These are phyloP conservation scores for Cryomyces antarcticus DNA, from an alignment of 495 filamentous ascomycete species.

Conservation along the genomic window DNA sequence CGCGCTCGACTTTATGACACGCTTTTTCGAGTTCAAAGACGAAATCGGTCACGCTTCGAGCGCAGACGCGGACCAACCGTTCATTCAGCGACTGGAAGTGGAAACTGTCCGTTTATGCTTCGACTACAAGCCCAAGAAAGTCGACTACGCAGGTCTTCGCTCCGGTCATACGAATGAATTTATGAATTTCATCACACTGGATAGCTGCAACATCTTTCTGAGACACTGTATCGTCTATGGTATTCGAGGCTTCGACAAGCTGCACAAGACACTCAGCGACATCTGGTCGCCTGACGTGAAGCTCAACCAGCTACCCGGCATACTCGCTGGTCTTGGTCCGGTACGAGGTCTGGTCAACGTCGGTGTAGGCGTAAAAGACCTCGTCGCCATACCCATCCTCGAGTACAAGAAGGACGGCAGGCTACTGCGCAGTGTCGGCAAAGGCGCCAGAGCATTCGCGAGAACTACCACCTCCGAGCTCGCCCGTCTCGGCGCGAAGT, in stretches of 20 bases:
- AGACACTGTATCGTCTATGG: slow-evolving; percentile 84
- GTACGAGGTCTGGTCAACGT: slow-evolving; percentile 81
- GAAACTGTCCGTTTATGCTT: slow-evolving; percentile 63
- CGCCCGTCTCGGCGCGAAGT: slow-evolving; percentile 79
- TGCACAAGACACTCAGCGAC: slow-evolving; percentile 76
- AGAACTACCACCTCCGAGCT: slow-evolving; percentile 83
- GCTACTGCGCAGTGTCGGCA: slow-evolving; percentile 75
- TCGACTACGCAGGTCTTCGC: slow-evolving; percentile 85
- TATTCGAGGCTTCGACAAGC: slow-evolving; percentile 67
- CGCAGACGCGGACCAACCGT: slow-evolving; percentile 51
- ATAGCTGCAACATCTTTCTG: slow-evolving; percentile 70
- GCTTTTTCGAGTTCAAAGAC: slow-evolving; percentile 96
- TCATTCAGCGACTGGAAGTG: slow-evolving; percentile 77
- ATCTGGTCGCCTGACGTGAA: slow-evolving; percentile 96
- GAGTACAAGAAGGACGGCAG: slow-evolving; percentile 92
- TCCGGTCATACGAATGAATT: slow-evolving; percentile 97
- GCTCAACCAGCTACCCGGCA: slow-evolving; percentile 67
- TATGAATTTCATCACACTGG: slow-evolving; percentile 95
- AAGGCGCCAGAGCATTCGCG: slow-evolving; percentile 72
- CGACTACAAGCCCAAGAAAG: slow-evolving; percentile 94
- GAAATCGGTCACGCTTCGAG: slow-evolving; percentile 29
- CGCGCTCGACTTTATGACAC: slow-evolving; percentile 86
- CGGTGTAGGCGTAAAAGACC: slow-evolving; percentile 61
- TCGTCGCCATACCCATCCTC: slow-evolving; percentile 70
- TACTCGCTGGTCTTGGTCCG: slow-evolving; percentile 77